phyloP scores from a whole-genome alignment of 2,329 filamentous ascomycete genomes.

The Emergomyces pasteurianus region DNA sequence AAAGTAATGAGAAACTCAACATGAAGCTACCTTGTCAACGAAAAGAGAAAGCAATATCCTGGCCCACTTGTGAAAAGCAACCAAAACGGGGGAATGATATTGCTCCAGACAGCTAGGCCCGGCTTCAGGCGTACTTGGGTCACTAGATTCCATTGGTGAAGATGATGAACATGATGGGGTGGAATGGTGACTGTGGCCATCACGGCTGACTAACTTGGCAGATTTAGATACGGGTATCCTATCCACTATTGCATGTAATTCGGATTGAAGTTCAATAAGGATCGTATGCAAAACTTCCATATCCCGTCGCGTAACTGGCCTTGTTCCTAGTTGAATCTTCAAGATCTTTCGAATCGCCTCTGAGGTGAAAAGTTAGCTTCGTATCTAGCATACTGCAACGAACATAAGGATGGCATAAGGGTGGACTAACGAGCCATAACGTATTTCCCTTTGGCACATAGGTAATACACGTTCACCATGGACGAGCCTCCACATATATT shows the following conservation, averaged over 20 bases:
- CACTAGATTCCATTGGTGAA: not conserved
- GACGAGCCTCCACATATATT: conserved; percentile 29
- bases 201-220: not conserved
- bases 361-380: conserved; percentile 9
- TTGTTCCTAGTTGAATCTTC: conserved; percentile 34
- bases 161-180: conserved; percentile 10
- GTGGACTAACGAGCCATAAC: conserved; percentile 31
- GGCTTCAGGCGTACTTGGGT: conserved; percentile 23
- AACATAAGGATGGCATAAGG: not conserved
- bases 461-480: conserved; percentile 33
- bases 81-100: conserved; percentile 32
- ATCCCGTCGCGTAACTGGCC: conserved; percentile 30
- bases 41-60: conserved; percentile 33
- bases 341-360: conserved; percentile 33
- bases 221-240: conserved; percentile 25
- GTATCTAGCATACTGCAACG: not conserved
- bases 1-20: not conserved
- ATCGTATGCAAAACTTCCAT: conserved; percentile 34
- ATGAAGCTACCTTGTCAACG: conserved; percentile 28
- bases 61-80: conserved; percentile 37
- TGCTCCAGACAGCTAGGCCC: conserved; percentile 29
- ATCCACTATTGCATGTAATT: conserved; percentile 32
- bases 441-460: conserved; percentile 34
- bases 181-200: conserved; percentile 17
- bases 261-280: conserved; percentile 29